Conservation (phyloP, 345 rosid species). For the Bretschneidera sinensis region DNA sequence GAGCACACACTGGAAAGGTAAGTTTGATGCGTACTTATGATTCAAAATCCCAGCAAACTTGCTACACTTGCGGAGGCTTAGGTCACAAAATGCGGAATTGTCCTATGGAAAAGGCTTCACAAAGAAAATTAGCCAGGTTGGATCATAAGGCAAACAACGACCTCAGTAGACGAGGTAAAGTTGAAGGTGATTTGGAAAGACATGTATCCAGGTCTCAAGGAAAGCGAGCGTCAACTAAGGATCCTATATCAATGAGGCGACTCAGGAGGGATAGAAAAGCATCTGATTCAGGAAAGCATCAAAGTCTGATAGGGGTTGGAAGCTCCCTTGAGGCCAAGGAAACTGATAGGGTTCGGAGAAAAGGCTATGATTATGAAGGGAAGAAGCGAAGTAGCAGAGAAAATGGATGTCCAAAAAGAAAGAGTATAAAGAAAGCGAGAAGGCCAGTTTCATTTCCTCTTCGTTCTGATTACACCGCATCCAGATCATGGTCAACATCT, state of each 20-base stretch:
- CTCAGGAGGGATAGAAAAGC: conserved; percentile 14
- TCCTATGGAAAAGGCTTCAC: conserved; percentile 17
- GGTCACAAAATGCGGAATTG: conserved; percentile 40
- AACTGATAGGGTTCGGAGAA: conserved; percentile 14
- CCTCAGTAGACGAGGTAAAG: conserved; percentile 17
- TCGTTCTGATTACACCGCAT: conserved; percentile 19
- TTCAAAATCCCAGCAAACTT: conserved; percentile 18
- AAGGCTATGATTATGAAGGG: conserved; percentile 13
- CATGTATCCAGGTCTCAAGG: conserved; percentile 20
- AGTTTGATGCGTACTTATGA: conserved; percentile 13
- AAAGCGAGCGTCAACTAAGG: conserved; percentile 18
- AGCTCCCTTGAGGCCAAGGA: conserved; percentile 16
- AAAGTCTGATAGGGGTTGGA: conserved; percentile 6
- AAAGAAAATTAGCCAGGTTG: conserved; percentile 18
- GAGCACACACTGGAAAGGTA: conserved; percentile 11
- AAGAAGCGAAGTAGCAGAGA: conserved; percentile 26
- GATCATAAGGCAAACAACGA: conserved; percentile 12
- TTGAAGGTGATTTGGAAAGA: conserved; percentile 19
- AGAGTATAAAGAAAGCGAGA: conserved; percentile 22
- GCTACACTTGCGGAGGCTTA: conserved; percentile 31
- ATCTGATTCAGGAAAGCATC: conserved; percentile 21
- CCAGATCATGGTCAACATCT: conserved; percentile 22
- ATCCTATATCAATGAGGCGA: conserved; percentile 6
- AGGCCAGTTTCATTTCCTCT: conserved; percentile 22
- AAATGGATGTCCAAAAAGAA: conserved; percentile 17